Evolutionary conservation across 2,329 filamentous ascomycete species (phyloP), one percentile per base, ranked within the genome.

Genomic region (Colletotrichum gigasporum): DNA sequence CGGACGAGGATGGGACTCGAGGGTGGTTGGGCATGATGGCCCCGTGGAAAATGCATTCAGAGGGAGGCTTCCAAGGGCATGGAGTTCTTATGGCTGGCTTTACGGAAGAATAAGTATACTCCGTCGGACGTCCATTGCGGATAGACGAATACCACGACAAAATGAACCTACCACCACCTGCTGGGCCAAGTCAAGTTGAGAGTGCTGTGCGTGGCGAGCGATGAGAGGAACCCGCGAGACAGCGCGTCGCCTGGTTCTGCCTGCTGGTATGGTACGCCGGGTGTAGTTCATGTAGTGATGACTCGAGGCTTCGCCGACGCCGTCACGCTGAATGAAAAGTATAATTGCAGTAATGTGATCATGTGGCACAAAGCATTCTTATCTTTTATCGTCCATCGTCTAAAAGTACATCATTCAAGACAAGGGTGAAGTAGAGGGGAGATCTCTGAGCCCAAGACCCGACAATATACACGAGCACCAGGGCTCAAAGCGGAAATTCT

Each of bases 141-240:
- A 78, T 80, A 80, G 77, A 79, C 75, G 72, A 80, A 78, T 79
- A 76, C 74, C 73, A 79, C 74, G 76, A 71, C 74, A 77, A n/a
- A n/a, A 75, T 78, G 75, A 71, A 75, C 70, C 72, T 61, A 60
- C 47, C 61, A 63, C 54, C 61, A 60, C 42, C 34, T 44, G 12
- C 20, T 34, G 32, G 61, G 39, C 11, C 41, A 45, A 54, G 18
- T 24, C 41, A 47, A n/a, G 24, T 48, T 2, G 11, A 22, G 56
- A 54, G n/a, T 45, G 37, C 24, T 34, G 41, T 54, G 58, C 52
- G 58, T 50, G 34, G 50, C 42, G 52, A 52, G 44, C 52, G 52
- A 48, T 42, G 20, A 20, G 22, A 26, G 39, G 24, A 55, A 24
- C 34, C 35, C 34, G 26, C 44, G 44, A 57, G 20, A 57, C 16